A percentile compares a stretch with the other conserved stretches of the same genome.
phyloP scores from a whole-genome alignment of 257 asterid genomes.

The Solanum stenotomum region DNA sequence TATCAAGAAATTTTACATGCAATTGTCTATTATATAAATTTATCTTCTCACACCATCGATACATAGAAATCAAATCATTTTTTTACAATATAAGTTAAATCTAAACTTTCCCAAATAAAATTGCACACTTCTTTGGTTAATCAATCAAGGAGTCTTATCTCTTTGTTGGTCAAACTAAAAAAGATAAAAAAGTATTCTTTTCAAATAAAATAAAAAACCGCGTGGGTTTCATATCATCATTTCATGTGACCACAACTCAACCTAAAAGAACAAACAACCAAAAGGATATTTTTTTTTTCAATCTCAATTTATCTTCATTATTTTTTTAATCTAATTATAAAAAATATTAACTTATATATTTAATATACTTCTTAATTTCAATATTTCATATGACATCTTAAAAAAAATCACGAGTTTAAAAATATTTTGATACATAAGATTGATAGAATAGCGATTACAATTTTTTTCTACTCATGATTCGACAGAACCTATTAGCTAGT shows the following conservation, averaged over 20 bases:
- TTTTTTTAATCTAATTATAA: neutral
- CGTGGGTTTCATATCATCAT: constrained; percentile 24
- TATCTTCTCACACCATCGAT: neutral
- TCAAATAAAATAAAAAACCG: neutral
- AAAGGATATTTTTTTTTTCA: neutral
- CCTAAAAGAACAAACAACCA: constrained; percentile 10
- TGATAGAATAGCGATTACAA: fast-evolving
- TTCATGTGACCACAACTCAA: constrained; percentile 25
- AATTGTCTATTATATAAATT: neutral
- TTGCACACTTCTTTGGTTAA: neutral
- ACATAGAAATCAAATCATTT: neutral
- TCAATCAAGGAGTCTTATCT: neutral
- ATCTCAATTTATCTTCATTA: neutral
- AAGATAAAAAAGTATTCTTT: neutral
- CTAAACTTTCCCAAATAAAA: neutral
- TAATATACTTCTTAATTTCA: neutral
- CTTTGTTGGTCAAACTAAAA: neutral
- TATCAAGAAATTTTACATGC: neutral
- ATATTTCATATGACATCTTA: neutral
- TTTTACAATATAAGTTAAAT: neutral
- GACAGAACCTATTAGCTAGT: neutral
- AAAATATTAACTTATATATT: neutral
- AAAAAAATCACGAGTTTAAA: neutral
- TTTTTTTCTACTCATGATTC: neutral
- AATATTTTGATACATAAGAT: neutral